phyloP scores from a whole-genome alignment of 2,329 filamentous ascomycete species.

The Byssothecium circinans region DNA sequence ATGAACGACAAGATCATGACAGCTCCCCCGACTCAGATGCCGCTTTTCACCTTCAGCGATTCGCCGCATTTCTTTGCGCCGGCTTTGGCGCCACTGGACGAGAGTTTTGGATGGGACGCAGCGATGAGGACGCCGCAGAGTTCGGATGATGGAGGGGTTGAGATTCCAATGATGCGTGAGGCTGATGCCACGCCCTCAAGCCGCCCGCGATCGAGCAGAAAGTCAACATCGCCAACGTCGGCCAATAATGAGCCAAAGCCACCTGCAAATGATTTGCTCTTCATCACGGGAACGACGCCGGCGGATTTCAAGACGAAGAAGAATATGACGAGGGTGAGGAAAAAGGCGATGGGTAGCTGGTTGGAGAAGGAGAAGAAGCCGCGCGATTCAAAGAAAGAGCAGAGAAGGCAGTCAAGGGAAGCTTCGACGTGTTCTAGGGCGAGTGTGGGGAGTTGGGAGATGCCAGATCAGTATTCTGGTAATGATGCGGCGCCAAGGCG shows the following conservation, averaged over 20 bases:
- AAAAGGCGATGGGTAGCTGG: conserved; percentile 39
- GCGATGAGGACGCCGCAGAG: conserved; percentile 26
- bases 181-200: not conserved
- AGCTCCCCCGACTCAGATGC: conserved; percentile 24
- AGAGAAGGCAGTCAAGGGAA: conserved; percentile 11
- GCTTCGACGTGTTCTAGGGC: conserved; percentile 18
- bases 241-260: conserved; percentile 6
- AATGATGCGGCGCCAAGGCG: conserved; percentile 11
- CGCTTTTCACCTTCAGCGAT: conserved; percentile 25
- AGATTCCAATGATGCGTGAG: conserved; percentile 3
- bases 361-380: conserved; percentile 29
- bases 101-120: conserved; percentile 21
- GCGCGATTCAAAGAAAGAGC: conserved; percentile 8
- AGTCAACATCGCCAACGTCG: conserved; percentile 5
- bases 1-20: conserved; percentile 16
- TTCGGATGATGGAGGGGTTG: conserved; percentile 6
- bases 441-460: conserved; percentile 17
- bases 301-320: conserved; percentile 35
- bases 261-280: conserved; percentile 20
- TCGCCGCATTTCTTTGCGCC: conserved; percentile 21
- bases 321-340: conserved; percentile 39
- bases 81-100: conserved; percentile 21
- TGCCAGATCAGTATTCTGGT: conserved; percentile 3
- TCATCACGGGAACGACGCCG: conserved; percentile 37
- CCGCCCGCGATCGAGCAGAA: conserved; percentile 6